Percentiles rank a stretch among this genome's conserved stretches.
Conservation (phyloP, 148 eudicot genomes). For the Rhododendron ovatum region DNA sequence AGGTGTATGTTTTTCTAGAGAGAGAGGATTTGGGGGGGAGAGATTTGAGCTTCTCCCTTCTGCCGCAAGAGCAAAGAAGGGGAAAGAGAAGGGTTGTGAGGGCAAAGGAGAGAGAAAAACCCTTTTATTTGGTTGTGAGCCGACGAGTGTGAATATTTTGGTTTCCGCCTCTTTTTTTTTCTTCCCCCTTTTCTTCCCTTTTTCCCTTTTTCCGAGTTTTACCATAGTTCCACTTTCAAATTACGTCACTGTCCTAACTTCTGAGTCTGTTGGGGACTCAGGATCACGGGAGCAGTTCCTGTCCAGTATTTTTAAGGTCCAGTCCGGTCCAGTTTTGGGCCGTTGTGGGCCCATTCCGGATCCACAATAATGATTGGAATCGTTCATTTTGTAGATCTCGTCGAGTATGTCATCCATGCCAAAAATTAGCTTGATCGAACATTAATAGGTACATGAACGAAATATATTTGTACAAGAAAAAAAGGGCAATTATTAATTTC, state of each 20-base stretch:
- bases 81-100: conserved; percentile 3
- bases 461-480: no score
- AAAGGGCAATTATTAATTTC: no score
- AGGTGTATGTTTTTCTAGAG: neutral
- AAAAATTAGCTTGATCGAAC: no score
- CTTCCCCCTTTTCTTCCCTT: neutral
- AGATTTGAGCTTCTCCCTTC: conserved; percentile 19
- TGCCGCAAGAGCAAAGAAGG: conserved; percentile 10
- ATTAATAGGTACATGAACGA: no score
- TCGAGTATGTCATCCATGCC: no score
- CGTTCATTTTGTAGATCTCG: no score
- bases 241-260: conserved; percentile 5
- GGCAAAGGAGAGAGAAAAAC: conserved; percentile 1
- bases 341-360: no score
- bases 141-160: neutral
- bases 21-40: neutral
- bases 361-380: no score
- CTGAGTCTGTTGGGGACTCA: neutral
- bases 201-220: neutral
- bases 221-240: neutral
- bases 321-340: no score
- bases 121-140: neutral
- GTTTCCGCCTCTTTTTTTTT: no score
- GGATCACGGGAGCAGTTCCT: no score
- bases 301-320: no score